phyloP scores from a whole-genome alignment of 148 eudicot genomes.

The Amaranthus cruentus region DNA sequence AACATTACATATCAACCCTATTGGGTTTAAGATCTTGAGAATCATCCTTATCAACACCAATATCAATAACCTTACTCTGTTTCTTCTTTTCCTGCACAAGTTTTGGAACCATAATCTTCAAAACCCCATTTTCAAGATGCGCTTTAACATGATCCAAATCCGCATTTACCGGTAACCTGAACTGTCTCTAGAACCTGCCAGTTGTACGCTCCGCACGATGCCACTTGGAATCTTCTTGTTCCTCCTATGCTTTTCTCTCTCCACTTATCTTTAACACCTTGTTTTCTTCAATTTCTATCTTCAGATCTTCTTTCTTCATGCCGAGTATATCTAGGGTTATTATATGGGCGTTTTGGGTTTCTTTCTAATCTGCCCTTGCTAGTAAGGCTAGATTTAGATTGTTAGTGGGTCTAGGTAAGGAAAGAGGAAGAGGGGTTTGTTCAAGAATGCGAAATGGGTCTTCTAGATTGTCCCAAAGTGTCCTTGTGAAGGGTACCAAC shows the following conservation, averaged over 20 bases:
- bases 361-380: conserved; percentile 72
- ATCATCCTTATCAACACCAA: conserved; percentile 19
- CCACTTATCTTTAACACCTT: conserved; percentile 59
- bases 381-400: conserved; percentile 32
- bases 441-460: conserved; percentile 64
- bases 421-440: conserved; percentile 44
- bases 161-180: conserved; percentile 52
- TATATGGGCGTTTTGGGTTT: conserved; percentile 39
- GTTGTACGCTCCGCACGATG: conserved; percentile 54
- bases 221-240: conserved; percentile 54
- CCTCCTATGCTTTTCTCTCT: conserved; percentile 47
- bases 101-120: conserved; percentile 53
- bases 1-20: conserved; percentile 26
- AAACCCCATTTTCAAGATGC: conserved; percentile 45
- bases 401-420: conserved; percentile 1
- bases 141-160: conserved; percentile 51
- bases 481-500: conserved; percentile 45
- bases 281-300: conserved; percentile 62
- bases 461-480: conserved; percentile 37
- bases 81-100: conserved; percentile 50
- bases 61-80: conserved; percentile 43
- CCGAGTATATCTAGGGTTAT: conserved; percentile 62
- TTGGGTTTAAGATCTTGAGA: conserved; percentile 35
- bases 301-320: conserved; percentile 47
- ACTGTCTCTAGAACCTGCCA: conserved; percentile 68